Evolutionary conservation across 192 early-diverging fungal species (phyloP), one percentile per base, ranked within the genome.

Genomic region (Oehlia diaphana): DNA sequence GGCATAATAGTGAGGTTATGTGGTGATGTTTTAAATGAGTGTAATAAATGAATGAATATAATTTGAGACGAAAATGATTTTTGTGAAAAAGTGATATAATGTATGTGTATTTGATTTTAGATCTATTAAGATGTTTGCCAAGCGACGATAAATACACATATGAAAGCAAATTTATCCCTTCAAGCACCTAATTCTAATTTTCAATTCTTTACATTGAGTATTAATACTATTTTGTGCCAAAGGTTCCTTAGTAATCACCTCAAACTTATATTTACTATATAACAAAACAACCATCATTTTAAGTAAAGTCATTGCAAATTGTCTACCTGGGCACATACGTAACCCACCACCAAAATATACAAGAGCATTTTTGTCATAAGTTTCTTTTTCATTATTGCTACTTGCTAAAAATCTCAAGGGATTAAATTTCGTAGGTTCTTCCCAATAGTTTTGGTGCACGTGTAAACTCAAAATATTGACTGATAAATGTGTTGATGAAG

Each of bases 281-380:
- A 77, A 47, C 61, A 42, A 23, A 3, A 28, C 63, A 28, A 65
- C 49, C 62, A 77, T 14, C 33, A 77, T 33, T 77, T 77, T 77
- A 21, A 77, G 28, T 42, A 39, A 21, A 49, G 63, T 21, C 75
- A 77, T 77, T 42, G 75, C 75, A 62, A 77, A 26, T 21, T 65
- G 35, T 77, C 9, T 76, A n/a, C 62, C 75, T 12, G 75, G 75
- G 14, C 75, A 76, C 75, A 76, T 37, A 26, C 75, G 44, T 21
- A 64, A 10, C 12, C 75, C 75, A 76, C 75, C 75, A 42, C 75
- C 75, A 64, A 76, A 76, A 42, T 49, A 33, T 16, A 76, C 28
- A 16, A 76, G 42, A 1, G 49, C 31, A 76, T 65, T 42, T 23
- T 76, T 76, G 4, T 76, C 26, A 74, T 42, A 42, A 39, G 2